Conservation (phyloP, 106 monocot genomes). For the Phalaenopsis aphrodite region DNA sequence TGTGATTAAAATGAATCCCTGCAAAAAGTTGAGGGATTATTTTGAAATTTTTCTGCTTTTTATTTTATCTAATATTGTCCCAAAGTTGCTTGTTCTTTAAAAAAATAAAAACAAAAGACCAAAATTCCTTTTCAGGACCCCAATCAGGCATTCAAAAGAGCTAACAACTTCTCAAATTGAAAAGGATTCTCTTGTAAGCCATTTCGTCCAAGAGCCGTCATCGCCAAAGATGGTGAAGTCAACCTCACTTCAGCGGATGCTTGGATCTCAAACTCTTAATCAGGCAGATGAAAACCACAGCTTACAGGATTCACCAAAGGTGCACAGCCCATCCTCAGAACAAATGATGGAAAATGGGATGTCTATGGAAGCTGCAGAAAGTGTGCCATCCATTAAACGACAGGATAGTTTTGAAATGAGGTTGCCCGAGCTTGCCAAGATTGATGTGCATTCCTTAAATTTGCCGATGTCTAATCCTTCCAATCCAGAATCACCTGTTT, state of each 20-base stretch:
- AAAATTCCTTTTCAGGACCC: conserved; percentile 44
- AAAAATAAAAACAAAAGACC: not conserved
- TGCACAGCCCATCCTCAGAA: conserved; percentile 47
- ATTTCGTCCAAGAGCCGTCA: conserved; percentile 51
- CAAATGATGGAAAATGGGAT: conserved; percentile 46
- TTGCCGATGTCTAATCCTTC: conserved; percentile 49
- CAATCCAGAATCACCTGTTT: conserved; percentile 89
- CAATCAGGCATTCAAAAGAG: conserved; percentile 53
- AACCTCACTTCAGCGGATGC: conserved; percentile 68
- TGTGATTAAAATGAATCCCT: too few species aligned
- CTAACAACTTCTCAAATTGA: conserved; percentile 41
- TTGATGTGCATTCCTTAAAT: conserved; percentile 53
- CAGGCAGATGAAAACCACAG: conserved; percentile 39
- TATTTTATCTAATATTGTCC: not conserved
- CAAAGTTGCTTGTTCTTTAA: not conserved
- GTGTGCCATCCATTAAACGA: conserved; percentile 57
- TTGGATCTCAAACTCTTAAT: conserved; percentile 42
- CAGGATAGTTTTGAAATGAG: conserved; percentile 83
- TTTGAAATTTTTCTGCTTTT: not conserved
- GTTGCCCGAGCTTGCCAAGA: conserved; percentile 74
- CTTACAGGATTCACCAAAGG: conserved; percentile 64
- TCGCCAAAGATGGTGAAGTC: conserved; percentile 85
- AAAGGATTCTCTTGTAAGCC: conserved; percentile 43
- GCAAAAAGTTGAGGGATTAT: too few species aligned
- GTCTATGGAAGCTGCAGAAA: conserved; percentile 25